Conservation (phyloP, 179 eudicot genomes). For the Vitellaria paradoxa region DNA sequence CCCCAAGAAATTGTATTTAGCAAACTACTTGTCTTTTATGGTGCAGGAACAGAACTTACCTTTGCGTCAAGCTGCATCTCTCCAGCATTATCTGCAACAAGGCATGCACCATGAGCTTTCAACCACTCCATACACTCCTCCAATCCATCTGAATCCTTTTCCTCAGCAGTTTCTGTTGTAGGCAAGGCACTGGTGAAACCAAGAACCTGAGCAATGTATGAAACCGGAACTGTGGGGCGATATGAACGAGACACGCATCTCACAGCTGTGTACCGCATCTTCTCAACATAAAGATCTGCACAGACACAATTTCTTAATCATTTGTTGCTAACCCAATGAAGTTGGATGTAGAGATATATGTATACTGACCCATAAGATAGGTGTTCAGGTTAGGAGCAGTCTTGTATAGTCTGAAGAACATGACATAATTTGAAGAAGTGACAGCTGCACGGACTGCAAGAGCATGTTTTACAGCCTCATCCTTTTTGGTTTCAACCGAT, state of each 20-base stretch:
- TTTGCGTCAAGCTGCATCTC: conserved; percentile 83
- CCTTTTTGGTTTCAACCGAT: conserved; percentile 64
- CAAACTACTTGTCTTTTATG: not conserved
- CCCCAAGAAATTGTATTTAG: not conserved
- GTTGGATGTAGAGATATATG: not conserved
- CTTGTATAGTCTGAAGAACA: conserved; percentile 82
- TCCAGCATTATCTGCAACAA: conserved; percentile 54
- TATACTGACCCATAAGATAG: conserved; percentile 76
- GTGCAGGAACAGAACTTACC: conserved; percentile 40
- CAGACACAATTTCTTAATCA: not conserved
- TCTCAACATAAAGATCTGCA: conserved; percentile 84
- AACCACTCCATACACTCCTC: conserved; percentile 94
- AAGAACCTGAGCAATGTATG: conserved; percentile 67
- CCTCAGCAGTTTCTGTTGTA: conserved; percentile 46
- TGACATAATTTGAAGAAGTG: conserved; percentile 79
- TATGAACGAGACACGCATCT: conserved; percentile 82
- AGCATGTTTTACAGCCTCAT: conserved; percentile 87
- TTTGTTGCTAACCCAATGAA: not conserved
- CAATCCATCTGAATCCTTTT: conserved; percentile 57
- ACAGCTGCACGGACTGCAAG: conserved; percentile 88
- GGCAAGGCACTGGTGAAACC: conserved; percentile 53
- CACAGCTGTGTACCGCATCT: conserved; percentile 88
- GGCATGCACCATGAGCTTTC: conserved; percentile 92
- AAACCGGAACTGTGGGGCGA: conserved; percentile 87
- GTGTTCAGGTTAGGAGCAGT: conserved; percentile 80